Base-by-base conservation (phyloP, 176 grass and related monocot species). In the Phoenix dactylifera region DNA sequence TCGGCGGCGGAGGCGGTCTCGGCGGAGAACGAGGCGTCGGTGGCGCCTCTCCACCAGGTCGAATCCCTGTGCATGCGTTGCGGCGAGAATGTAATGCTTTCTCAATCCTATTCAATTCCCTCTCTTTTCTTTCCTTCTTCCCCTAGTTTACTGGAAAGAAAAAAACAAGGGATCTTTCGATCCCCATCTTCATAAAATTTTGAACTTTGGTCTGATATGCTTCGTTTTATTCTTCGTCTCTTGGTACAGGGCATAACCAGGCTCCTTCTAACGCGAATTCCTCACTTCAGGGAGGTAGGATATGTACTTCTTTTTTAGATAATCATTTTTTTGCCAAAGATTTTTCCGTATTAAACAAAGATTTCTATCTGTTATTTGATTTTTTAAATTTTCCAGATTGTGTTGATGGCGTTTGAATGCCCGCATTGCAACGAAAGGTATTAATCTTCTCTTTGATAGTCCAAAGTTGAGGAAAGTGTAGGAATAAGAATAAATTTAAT, bases 51-150 rank as follows among this genome's bases (percentile, higher is more conserved):
- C 50, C 87, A 88, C 55, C 57, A 91, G 76, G 80, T 97, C 6
- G 92, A 91, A 69, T 91, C 92, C 59, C 92, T 97, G 18, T 97
- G 92, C 81, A 97, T 97, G 92, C 84, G 92, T 57, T 97, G 92
- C 62, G 65, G 72, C 29, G 63, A 88, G 59, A 97, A 88, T 80
- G 93, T 97, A 77, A 88, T 72, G 51, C 24, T 6, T 12, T 10
- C 24, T 59, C 19, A 54, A 15, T n/a, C 15, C 18, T 32, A 1
- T 18, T 24, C 55, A 48, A 3, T 54, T 17, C 17, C 55, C 18
- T 18, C 55, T 30, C 49, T 19, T 10, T 55, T 14, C 35, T 12
- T 10, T 55, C 10, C 9, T 12, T 2, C 35, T 2, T 44, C 35
- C 35, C 10, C 12, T 6, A 44, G 10, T 44, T 44, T 44, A 44